Evolutionary conservation across 768 basidiomycete species (phyloP), one percentile per base, ranked within the genome.

Genomic region (Hortiboletus campestris): DNA sequence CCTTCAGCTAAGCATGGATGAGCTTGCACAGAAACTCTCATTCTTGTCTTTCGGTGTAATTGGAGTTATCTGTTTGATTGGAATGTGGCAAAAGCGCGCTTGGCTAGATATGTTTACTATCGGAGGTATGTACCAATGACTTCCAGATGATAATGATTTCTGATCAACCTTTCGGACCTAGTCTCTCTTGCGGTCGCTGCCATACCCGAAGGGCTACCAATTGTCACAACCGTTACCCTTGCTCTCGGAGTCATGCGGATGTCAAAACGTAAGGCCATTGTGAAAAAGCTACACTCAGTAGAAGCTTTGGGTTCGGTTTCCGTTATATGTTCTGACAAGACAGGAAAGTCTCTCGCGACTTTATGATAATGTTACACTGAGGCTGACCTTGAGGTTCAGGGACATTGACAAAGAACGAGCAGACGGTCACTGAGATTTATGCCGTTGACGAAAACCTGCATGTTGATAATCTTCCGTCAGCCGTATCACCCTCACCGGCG

Each of bases 71-170:
- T 91, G 91, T 71, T 71, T 98, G 49, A 87, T 98, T 58, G 96
- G 95, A 9, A 84, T 95, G 16, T 73, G 86, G 58, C 95, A 98
- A 67, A 77, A 84, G 38, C 80, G 96, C 19, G 82, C 88, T 11
- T 97, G 94, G 95, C 75, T 98, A 12, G 95, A 96, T 45, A 98
- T 98, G 96, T 98, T 98, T 68, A 98, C 95, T 10, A 98, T 98
- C 58, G 95, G 95, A 77, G 94, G 94, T 95, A 64, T 50, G 84
- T 71, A 31, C 34, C 25, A 16, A 28, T 5, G 6, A 38, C 32
- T 22, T 14, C 55, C 13, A 5, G 10, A 10, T 11, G 25, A 6
- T 25, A 25, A 25, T 25, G 31, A 29, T 19, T 29, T 60, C 19
- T 56, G 20, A 47, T 61, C 49, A 61, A 52, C 31, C 20, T 56